Evolutionary conservation across 352 stramenopile species (phyloP).

Genomic region (Thalassiosira exigua): DNA sequence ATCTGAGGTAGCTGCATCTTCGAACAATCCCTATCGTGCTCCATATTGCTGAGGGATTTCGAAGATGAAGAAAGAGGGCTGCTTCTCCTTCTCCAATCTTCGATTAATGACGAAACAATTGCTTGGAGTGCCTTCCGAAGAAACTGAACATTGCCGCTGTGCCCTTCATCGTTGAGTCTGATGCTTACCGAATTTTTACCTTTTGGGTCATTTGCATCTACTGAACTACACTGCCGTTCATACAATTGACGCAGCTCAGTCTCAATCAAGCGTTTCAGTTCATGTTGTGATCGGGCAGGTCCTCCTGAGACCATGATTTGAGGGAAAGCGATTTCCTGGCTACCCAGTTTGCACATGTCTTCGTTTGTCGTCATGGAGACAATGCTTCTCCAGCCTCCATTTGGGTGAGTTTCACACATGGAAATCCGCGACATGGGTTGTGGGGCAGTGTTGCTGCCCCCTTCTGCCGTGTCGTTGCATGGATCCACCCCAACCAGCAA

Average conservation of each 20-base stretch:
- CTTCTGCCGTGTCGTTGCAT: background rate
- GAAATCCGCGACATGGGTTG: conserved; percentile 23
- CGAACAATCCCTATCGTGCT: conserved; percentile 1
- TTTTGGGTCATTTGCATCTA: too few relatives aligned
- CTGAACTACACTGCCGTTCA: too few relatives aligned
- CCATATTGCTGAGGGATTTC: background rate
- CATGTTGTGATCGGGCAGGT: conserved; percentile 21
- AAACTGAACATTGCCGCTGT: background rate
- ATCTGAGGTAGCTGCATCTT: conserved; percentile 31
- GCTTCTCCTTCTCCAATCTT: conserved; percentile 49
- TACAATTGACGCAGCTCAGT: conserved; percentile 22
- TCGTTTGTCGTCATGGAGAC: conserved; percentile 12
- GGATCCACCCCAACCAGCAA: conserved; percentile 64
- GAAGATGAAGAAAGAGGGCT: conserved; percentile 22
- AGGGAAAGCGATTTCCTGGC: conserved; percentile 2
- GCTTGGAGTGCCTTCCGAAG: conserved; percentile 30
- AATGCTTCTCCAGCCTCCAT: conserved; percentile 33
- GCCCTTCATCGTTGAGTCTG: background rate
- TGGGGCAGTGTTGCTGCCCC: conserved; percentile 1
- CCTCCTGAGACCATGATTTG: conserved; percentile 54
- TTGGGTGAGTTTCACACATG: conserved; percentile 57
- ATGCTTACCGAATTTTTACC: background rate
- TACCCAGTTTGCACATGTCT: background rate
- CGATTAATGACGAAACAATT: conserved; percentile 39
- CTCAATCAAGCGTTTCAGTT: conserved; percentile 29